phyloP scores from a whole-genome alignment of 225 moss, liverwort and hornwort genomes.

The Pseudisothecium myosuroides region DNA sequence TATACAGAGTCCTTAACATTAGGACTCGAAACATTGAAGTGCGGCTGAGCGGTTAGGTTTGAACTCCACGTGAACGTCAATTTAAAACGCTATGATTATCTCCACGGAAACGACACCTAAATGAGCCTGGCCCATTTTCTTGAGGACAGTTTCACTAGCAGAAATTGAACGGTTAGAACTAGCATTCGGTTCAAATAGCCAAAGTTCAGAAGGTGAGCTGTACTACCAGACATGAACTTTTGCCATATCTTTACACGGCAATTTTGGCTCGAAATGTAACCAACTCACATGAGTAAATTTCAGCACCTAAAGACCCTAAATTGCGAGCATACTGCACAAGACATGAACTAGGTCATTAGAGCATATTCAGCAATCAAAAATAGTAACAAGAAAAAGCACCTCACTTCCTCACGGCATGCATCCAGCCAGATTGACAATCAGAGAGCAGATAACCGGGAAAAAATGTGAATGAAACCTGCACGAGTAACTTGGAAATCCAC shows the following conservation, averaged over 20 bases:
- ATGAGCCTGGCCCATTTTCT: background rate
- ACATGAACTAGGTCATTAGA: background rate
- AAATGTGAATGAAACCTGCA: background rate
- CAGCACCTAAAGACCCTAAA: background rate
- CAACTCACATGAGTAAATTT: background rate
- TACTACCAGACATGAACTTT: background rate
- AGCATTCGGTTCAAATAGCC: background rate
- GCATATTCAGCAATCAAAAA: background rate
- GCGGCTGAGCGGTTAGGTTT: constrained; percentile 18
- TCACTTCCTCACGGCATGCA: background rate
- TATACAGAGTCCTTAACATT: background rate
- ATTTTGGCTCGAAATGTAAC: background rate
- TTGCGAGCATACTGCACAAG: background rate
- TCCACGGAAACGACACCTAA: background rate
- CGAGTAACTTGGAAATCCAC: background rate
- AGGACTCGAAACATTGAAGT: background rate
- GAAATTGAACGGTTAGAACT: background rate
- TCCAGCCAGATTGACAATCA: background rate
- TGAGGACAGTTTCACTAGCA: background rate
- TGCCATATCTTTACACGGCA: background rate
- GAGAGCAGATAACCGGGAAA: background rate
- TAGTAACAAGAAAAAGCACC: background rate
- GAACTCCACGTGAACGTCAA: background rate
- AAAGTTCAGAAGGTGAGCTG: background rate
- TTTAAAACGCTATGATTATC: background rate